A percentile compares a stretch with the other conserved stretches of the same genome.
Evolutionary conservation across 2,329 filamentous ascomycete species (phyloP).

Genomic region (Aciculosporium take): DNA sequence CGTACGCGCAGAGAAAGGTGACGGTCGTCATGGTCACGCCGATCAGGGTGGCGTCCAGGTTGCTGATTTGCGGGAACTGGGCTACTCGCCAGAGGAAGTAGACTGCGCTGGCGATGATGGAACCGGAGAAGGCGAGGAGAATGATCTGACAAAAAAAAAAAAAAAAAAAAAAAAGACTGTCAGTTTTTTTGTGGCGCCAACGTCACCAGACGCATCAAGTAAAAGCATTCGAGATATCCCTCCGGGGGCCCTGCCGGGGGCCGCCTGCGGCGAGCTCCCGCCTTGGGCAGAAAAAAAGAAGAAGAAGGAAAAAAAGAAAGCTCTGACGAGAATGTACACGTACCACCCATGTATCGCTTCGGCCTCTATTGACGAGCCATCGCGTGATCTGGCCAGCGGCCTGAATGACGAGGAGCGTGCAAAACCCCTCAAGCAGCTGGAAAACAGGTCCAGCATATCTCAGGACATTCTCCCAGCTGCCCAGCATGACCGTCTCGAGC

Average conservation of each 20-base stretch:
- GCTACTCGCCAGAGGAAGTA: conserved; percentile 96
- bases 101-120: conserved; percentile 80
- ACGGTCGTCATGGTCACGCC: conserved; percentile 85
- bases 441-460: conserved; percentile 88
- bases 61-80: conserved; percentile 83
- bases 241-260: too few relatives aligned
- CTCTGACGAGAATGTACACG: too few relatives aligned
- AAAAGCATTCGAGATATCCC: too few relatives aligned
- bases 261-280: too few relatives aligned
- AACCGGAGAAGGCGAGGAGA: conserved; percentile 74
- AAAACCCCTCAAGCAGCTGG: conserved; percentile 91
- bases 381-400: conserved; percentile 85
- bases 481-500: conserved; percentile 65
- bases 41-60: conserved; percentile 82
- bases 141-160: conserved; percentile 50
- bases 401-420: conserved; percentile 89
- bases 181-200: conserved; percentile 16
- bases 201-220: too few relatives aligned
- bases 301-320: neutral
- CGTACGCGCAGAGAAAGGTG: conserved; percentile 84
- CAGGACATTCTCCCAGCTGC: conserved; percentile 77
- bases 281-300: neutral
- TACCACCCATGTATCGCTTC: conserved; percentile 95
- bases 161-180: neutral
- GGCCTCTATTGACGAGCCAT: conserved; percentile 85